Percentiles rank a stretch among this genome's conserved stretches.
Conservation (phyloP, 108 stramenopile genomes). For the Phaeodactylum tricornutum region DNA sequence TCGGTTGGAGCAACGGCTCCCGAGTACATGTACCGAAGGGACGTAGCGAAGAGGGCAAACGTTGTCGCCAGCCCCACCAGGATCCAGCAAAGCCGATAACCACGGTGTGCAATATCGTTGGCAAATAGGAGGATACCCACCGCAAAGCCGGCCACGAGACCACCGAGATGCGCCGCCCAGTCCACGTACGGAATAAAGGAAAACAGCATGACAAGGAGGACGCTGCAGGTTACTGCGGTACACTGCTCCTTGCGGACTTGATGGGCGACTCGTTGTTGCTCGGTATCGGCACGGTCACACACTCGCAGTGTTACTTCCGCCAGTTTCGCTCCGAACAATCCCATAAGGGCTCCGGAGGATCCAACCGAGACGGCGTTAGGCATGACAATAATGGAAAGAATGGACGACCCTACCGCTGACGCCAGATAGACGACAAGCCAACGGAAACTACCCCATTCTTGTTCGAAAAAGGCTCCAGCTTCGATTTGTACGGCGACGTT, state of each 20-base stretch:
- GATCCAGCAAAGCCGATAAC: constrained; percentile 47
- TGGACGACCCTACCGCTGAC: constrained; percentile 44
- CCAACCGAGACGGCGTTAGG: constrained; percentile 74
- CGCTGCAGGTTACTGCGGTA: constrained; percentile 43
- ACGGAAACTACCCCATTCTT: constrained; percentile 66
- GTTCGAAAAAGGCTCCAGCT: constrained; percentile 61
- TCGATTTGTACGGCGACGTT: constrained; percentile 78
- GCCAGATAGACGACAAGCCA: constrained; percentile 67
- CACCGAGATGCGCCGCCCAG: constrained; percentile 79
- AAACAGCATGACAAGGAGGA: constrained; percentile 50
- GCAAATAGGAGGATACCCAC: constrained; percentile 59
- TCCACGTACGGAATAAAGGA: constrained; percentile 57
- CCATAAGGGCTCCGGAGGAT: constrained; percentile 75
- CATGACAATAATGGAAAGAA: constrained; percentile 48
- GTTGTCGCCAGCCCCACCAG: constrained; percentile 41
- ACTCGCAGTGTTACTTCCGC: constrained; percentile 56
- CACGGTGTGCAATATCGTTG: constrained; percentile 25
- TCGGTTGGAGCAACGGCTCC: constrained; percentile 45
- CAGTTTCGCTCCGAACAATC: constrained; percentile 72
- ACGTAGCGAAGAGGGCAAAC: constrained; percentile 24
- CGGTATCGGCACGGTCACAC: constrained; percentile 42
- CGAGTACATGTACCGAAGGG: constrained; percentile 52
- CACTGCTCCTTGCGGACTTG: constrained; percentile 62
- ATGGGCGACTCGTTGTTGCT: constrained; percentile 39
- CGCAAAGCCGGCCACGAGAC: constrained; percentile 54